These are phyloP conservation scores for Diplotaxis tenuifolia DNA, from an alignment of 345 rosid species.

Conservation along the genomic window DNA sequence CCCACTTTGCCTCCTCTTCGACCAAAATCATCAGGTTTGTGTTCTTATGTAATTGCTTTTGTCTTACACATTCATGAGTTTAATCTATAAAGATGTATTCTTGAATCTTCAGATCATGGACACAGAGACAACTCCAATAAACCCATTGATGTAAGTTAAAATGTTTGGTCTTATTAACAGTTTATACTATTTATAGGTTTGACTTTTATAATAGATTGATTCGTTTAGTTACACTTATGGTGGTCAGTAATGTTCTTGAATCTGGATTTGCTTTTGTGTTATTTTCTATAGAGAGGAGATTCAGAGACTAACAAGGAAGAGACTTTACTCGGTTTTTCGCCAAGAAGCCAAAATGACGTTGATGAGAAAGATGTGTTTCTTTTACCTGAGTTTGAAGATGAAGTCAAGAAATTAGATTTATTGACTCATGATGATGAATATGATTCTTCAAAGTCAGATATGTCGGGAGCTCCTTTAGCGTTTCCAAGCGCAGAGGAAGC, in stretches of 20 bases:
- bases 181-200: background rate
- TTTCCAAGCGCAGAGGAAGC: slow-evolving; percentile 43
- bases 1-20: slow-evolving; percentile 40
- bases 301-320: slow-evolving; percentile 29
- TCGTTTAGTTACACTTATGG: background rate
- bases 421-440: slow-evolving; percentile 4
- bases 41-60: background rate
- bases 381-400: slow-evolving; percentile 56
- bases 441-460: slow-evolving; percentile 43
- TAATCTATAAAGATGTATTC: background rate
- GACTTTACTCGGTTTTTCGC: slow-evolving; percentile 35
- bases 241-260: background rate
- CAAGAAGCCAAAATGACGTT: slow-evolving; percentile 35
- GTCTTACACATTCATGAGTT: background rate
- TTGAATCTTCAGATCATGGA: slow-evolving; percentile 35
- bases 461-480: slow-evolving; percentile 41
- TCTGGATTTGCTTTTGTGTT: background rate
- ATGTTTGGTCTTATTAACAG: background rate
- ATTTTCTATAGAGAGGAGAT: slow-evolving; percentile 33
- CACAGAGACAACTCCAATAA: slow-evolving; percentile 11
- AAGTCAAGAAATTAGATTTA: slow-evolving; percentile 48
- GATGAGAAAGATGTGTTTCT: slow-evolving; percentile 51
- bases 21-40: slow-evolving; percentile 29
- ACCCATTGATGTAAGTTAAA: slow-evolving; percentile 18
- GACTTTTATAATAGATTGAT: background rate